Conservation (phyloP, 1,139 yeast species). For the Magnusiomyces fungicola region DNA sequence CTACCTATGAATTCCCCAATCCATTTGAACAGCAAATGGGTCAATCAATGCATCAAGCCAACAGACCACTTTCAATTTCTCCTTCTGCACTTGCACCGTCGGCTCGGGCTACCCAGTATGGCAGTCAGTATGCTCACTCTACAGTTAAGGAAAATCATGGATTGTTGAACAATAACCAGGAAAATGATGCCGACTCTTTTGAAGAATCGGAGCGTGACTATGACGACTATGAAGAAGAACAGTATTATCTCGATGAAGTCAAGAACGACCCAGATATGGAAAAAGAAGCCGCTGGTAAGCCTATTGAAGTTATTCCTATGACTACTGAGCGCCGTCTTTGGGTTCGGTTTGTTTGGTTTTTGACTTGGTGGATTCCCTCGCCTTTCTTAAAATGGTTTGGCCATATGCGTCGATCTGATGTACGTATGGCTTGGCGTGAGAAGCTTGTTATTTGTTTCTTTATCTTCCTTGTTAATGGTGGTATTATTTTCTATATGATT, state of each 20-base stretch:
- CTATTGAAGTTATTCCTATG: slow-evolving; percentile 24
- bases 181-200: slow-evolving; percentile 14
- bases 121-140: slow-evolving; percentile 8
- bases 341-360: slow-evolving; percentile 34
- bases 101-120: slow-evolving; percentile 6
- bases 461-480: slow-evolving; percentile 32
- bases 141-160: slow-evolving; percentile 11
- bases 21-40: slow-evolving; percentile 10
- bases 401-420: slow-evolving; percentile 35
- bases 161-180: slow-evolving; percentile 6
- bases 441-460: slow-evolving; percentile 33
- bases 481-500: slow-evolving; percentile 37
- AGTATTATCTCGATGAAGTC: slow-evolving; percentile 22
- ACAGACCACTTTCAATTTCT: no score
- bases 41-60: neutral
- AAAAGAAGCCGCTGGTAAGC: slow-evolving; percentile 15
- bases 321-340: slow-evolving; percentile 31
- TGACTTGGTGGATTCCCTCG: slow-evolving; percentile 37
- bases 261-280: slow-evolving; percentile 22
- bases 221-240: slow-evolving; percentile 21
- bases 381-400: slow-evolving; percentile 30
- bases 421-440: slow-evolving; percentile 38
- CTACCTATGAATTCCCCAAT: slow-evolving; percentile 4
- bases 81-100: neutral
- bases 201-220: slow-evolving; percentile 17